Conservation (phyloP, 305 asterid species). For the Salvia sclarea region DNA sequence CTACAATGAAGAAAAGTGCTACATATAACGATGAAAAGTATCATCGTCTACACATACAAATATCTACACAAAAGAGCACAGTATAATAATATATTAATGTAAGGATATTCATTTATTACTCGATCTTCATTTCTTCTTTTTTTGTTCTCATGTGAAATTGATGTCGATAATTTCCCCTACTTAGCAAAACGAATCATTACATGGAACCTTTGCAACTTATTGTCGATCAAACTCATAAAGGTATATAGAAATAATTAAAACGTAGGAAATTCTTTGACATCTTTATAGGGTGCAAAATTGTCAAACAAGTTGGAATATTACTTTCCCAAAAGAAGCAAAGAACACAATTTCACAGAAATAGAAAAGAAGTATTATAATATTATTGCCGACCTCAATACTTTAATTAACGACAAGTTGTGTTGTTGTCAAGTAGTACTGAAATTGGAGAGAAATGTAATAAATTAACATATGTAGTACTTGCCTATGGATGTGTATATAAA, state of each 20-base stretch:
- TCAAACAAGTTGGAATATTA: slow-evolving; percentile 36
- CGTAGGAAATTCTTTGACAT: slow-evolving; percentile 22
- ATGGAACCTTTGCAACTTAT: slow-evolving; percentile 4
- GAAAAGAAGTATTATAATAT: not conserved
- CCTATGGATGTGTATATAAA: not conserved
- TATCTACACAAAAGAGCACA: too few species aligned
- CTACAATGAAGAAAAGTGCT: too few species aligned
- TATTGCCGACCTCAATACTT: slow-evolving; percentile 29
- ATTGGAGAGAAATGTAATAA: not conserved
- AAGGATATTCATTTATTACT: too few species aligned
- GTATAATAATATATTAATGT: too few species aligned
- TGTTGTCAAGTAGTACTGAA: not conserved
- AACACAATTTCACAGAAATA: not conserved
- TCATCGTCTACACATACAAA: too few species aligned
- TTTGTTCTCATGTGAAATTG: not conserved
- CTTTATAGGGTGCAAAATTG: slow-evolving; percentile 29
- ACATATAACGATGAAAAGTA: too few species aligned
- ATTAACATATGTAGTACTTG: not conserved
- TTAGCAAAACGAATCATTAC: slow-evolving; percentile 13
- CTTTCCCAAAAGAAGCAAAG: slow-evolving; percentile 19
- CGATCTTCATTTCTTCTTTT: not conserved
- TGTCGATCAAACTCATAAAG: slow-evolving; percentile 27
- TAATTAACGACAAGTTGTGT: slow-evolving; percentile 24
- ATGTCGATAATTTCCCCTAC: slow-evolving; percentile 28
- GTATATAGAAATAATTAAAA: slow-evolving; percentile 16